These are phyloP conservation scores for Mikania micrantha DNA, from an alignment of 129 eudicot species.

Conservation along the genomic window DNA sequence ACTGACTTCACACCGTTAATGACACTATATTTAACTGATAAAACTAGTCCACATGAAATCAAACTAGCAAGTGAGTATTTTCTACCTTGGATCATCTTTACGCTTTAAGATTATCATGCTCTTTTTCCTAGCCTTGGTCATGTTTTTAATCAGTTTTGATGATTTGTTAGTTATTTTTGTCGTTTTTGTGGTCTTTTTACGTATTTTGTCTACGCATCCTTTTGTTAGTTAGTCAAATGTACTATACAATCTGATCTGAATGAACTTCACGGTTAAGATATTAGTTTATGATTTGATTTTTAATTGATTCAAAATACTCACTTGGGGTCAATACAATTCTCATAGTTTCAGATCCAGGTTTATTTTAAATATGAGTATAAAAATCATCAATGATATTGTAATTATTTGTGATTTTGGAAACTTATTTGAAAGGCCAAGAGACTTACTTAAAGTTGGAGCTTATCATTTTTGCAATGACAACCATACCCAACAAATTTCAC, in stretches of 20 bases:
- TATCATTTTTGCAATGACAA: too few species aligned
- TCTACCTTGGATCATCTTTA: background rate
- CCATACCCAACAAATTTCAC: too few species aligned
- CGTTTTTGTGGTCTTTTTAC: background rate
- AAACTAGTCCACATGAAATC: slow-evolving; percentile 74
- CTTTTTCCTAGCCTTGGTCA: too few species aligned
- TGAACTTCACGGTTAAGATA: too few species aligned
- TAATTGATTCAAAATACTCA: too few species aligned
- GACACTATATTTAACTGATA: slow-evolving; percentile 94
- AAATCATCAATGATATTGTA: too few species aligned
- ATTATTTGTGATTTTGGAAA: background rate
- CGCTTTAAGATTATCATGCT: background rate
- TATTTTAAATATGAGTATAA: too few species aligned
- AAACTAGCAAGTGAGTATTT: slow-evolving; percentile 81
- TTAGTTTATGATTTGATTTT: too few species aligned
- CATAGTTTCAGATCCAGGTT: too few species aligned
- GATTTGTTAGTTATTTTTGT: background rate
- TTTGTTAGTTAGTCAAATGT: background rate
- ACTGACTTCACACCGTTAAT: slow-evolving; percentile 81
- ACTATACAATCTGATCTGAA: too few species aligned
- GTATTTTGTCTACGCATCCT: background rate
- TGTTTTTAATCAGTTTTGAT: background rate
- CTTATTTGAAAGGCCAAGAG: background rate
- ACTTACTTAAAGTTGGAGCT: background rate
- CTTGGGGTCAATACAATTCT: too few species aligned